Evolutionary conservation across 1,284 basidiomycete genomes (phyloP), one percentile per base, ranked within the genome.

Genomic region (Microbotryum intermedium): DNA sequence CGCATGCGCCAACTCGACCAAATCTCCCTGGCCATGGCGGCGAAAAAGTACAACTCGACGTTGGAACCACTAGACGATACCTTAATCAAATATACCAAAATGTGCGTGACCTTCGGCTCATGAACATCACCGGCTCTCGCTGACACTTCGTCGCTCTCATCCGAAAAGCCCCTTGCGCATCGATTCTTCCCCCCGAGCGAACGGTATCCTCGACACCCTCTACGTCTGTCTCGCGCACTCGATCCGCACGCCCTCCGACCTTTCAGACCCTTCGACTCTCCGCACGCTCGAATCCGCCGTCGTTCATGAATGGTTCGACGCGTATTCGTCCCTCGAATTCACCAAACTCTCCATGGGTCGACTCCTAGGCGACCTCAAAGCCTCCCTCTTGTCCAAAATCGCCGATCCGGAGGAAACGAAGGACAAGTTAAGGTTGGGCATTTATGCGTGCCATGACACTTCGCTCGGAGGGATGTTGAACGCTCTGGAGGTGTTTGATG

Each of bases 361-460:
- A 6, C 47, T 71, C 10, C 43, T 70, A 16, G 61, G 60, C 5
- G 62, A 64, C 29, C 50, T 71, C 8, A 50, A 51, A 3, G 18
- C 43, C 1, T 21, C 45, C 0, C 51, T 69, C 28, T 51, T 65
- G 9, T 29, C 50, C 4, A 62, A 68, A 56, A 46, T 57, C 2
- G 29, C 29, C 9, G 49, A 59, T 25, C 60, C 64, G 10, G 21
- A 18, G 5, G 45, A 53, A 18, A 21, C 34, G n/a, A 44, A 2
- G 9, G 58, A 59, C 18, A 53, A 58, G 16, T 34, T 61, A 21
- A 50, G 59, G 18, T 26, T 71, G 13, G 61, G 58, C 3, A 50
- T 71, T 20, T 67, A 71, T 43, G 58, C 60, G 10, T 67, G 64
- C 28, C 70, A 71, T 54, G 70, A 71, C 34, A 71, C 70, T 3